These are phyloP conservation scores for Lizanozyma gosingica DNA, from an alignment of 1,139 yeast genomes.

Conservation along the genomic window DNA sequence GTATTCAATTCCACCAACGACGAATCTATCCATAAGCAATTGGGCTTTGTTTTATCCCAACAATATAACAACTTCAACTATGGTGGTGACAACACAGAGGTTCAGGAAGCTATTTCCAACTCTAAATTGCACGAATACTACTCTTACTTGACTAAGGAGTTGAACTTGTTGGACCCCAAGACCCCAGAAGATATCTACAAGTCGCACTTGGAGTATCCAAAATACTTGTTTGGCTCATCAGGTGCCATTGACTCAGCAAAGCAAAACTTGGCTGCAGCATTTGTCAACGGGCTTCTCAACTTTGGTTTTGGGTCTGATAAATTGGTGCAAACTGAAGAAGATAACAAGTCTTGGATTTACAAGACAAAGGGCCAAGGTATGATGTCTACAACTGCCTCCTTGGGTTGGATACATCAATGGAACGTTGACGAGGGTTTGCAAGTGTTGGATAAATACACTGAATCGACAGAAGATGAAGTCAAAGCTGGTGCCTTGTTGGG, in stretches of 20 bases:
- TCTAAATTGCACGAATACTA: constrained; percentile 71
- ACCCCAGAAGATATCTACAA: constrained; percentile 94
- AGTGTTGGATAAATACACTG: constrained; percentile 78
- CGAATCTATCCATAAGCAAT: constrained; percentile 70
- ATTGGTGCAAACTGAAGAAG: constrained; percentile 65
- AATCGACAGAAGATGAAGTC: constrained; percentile 77
- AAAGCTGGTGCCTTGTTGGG: constrained; percentile 97
- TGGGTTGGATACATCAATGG: constrained; percentile 92
- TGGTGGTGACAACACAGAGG: constrained; percentile 59
- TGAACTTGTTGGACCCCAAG: constrained; percentile 81
- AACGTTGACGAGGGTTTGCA: constrained; percentile 84
- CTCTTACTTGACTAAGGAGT: constrained; percentile 72
- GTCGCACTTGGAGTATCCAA: constrained; percentile 71
- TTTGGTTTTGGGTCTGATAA: constrained; percentile 88
- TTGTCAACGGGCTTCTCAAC: constrained; percentile 86
- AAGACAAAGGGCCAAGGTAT: constrained; percentile 90
- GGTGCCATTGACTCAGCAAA: constrained; percentile 77
- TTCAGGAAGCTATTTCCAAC: constrained; percentile 83
- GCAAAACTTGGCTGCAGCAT: constrained; percentile 91
- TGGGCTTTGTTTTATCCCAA: constrained; percentile 82
- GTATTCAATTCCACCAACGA: constrained; percentile 75
- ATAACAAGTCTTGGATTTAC: constrained; percentile 76
- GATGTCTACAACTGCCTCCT: constrained; percentile 89
- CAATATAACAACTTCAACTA: constrained; percentile 74
- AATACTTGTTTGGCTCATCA: constrained; percentile 47